Evolutionary conservation across 768 basidiomycete genomes (phyloP), one percentile per base, ranked within the genome.

Genomic region (Suillus hirtellus): DNA sequence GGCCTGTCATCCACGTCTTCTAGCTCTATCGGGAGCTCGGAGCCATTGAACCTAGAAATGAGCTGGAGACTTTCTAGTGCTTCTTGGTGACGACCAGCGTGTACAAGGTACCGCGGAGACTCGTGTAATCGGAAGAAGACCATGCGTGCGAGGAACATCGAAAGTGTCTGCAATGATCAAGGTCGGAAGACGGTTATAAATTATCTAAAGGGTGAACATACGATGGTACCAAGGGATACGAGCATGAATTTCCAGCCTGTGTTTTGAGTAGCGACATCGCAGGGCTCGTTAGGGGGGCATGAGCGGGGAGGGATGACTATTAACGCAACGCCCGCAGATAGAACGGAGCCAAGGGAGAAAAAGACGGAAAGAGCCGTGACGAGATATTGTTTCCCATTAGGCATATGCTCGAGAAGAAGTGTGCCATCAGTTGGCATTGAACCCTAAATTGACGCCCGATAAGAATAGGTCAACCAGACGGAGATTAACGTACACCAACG

Each of bases 391-490:
- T 95, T 94, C n/a, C 86, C 85, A 66, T 89, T 87, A 2, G 96
- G 96, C 80, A 98, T 88, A 69, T 97, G 95, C 70, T 99, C 96
- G 10, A 95, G 81, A 27, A 95, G 83, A 4, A 96, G 85, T 0
- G 95, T 98, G 7, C 96, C 95, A 68, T 98, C 96, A 0, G 96
- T 99, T 1, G 96, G 96, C 94, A 98, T 96, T 49, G 93, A 89
- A 46, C 95, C 90, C 93, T 95, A 63, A 24, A 52, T 49, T n/a
- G 14, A 58, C 19, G 46, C 59, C 54, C 44, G 66, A 59, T 60
- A 56, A 21, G 46, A 42, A 34, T 37, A 37, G 10, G 35, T 37
- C 35, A 27, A 46, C 40, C 24, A 52, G 38, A 59, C 15, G 24
- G 17, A 21, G 19, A n/a, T 46, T 44, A 11, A 77, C 88, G 76